Percentiles rank a stretch among this genome's conserved stretches.
Conservation (phyloP, 164 flowering plant species). For the Nymphaea thermarum region DNA sequence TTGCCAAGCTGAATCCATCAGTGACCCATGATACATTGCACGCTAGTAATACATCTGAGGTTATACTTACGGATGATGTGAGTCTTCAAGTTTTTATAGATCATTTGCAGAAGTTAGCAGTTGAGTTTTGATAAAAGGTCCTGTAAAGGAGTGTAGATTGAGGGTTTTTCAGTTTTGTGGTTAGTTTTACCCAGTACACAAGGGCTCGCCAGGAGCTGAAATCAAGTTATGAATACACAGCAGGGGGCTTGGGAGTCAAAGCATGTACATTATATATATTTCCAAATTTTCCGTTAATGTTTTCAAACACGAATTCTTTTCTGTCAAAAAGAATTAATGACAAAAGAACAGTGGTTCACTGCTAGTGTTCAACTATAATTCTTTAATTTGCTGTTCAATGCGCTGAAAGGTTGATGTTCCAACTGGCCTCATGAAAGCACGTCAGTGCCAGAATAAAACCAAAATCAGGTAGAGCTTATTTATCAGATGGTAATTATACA, state of each 20-base stretch:
- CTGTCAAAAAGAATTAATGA: neutral
- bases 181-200: neutral
- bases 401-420: no score
- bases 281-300: neutral
- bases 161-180: neutral
- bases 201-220: neutral
- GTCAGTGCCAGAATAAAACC: no score
- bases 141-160: neutral
- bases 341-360: no score
- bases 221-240: neutral
- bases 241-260: neutral
- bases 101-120: conserved; percentile 78
- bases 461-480: no score
- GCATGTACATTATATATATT: neutral
- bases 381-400: no score
- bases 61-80: conserved; percentile 81
- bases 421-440: no score
- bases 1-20: conserved; percentile 91
- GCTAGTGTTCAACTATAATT: no score
- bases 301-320: neutral
- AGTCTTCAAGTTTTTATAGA: conserved; percentile 78
- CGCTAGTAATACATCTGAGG: conserved; percentile 36
- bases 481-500: no score
- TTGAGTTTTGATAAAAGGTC: conserved; percentile 36
- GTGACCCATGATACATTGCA: conserved; percentile 49